These are phyloP conservation scores for Globisporangium megalacanthum DNA, from an alignment of 352 stramenopile genomes.

Conservation along the genomic window DNA sequence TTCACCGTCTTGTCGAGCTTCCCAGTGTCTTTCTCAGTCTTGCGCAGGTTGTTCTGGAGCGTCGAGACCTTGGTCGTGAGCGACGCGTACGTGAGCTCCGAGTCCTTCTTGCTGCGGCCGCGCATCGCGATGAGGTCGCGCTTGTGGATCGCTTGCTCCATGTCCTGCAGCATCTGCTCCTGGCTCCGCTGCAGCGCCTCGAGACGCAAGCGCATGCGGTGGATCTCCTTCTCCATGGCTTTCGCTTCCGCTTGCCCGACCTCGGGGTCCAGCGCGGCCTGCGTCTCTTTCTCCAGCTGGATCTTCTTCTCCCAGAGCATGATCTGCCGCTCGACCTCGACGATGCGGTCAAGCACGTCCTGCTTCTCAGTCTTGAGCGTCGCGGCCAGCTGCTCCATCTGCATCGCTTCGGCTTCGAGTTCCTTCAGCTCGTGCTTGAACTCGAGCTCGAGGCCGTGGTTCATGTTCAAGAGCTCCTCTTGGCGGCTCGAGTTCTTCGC, in stretches of 20 bases:
- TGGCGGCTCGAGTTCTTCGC: conserved; percentile 76
- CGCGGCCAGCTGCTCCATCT: conserved; percentile 68
- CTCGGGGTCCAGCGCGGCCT: conserved; percentile 90
- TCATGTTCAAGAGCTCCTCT: conserved; percentile 81
- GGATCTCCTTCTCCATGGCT: conserved; percentile 95
- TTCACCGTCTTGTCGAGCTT: conserved; percentile 69
- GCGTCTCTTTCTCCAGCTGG: conserved; percentile 94
- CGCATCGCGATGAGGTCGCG: conserved; percentile 90
- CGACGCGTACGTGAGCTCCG: conserved; percentile 76
- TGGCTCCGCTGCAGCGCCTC: conserved; percentile 88
- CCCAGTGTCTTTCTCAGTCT: conserved; percentile 55
- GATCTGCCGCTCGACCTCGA: conserved; percentile 90
- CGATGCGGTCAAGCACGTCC: conserved; percentile 84
- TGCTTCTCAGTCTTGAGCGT: conserved; percentile 82
- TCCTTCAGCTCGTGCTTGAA: conserved; percentile 91
- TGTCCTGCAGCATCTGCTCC: conserved; percentile 92
- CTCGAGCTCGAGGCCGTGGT: conserved; percentile 86
- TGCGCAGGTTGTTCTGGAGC: conserved; percentile 65
- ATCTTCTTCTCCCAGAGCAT: conserved; percentile 97
- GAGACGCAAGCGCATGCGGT: conserved; percentile 92
- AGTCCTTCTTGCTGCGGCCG: conserved; percentile 75
- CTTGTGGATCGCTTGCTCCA: conserved; percentile 93
- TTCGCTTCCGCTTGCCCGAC: conserved; percentile 88
- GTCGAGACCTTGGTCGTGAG: conserved; percentile 84
- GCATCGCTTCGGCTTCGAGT: conserved; percentile 73